Conservation (phyloP, 1,284 basidiomycete species). For the Cryptococcus depauperatus region DNA sequence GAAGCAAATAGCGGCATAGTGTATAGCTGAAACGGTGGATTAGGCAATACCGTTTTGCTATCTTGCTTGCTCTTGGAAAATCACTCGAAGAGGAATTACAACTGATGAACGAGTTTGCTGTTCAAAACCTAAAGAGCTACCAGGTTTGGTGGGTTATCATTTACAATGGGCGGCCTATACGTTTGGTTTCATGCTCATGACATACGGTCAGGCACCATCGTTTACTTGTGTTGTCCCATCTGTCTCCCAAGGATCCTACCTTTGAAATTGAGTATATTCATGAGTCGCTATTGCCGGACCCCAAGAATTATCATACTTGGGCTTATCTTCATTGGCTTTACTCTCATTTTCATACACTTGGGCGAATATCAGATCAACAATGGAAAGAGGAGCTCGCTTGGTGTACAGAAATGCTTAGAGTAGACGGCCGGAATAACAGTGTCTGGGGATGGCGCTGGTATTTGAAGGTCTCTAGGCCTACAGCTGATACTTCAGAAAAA, state of each 20-base stretch:
- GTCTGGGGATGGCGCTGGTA: slow-evolving; percentile 99
- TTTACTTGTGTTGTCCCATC: slow-evolving; percentile 57
- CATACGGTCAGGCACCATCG: slow-evolving; percentile 62
- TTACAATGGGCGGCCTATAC: not conserved
- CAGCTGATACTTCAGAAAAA: slow-evolving; percentile 34
- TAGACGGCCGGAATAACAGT: slow-evolving; percentile 89
- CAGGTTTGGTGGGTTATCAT: slow-evolving; percentile 67
- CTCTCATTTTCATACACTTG: slow-evolving; percentile 56
- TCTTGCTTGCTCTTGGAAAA: slow-evolving; percentile 58
- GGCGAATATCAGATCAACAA: slow-evolving; percentile 49
- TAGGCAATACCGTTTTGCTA: slow-evolving; percentile 89
- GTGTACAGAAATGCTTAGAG: slow-evolving; percentile 62
- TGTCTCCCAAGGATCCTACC: slow-evolving; percentile 51
- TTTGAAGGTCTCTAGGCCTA: slow-evolving; percentile 65
- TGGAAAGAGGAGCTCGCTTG: slow-evolving; percentile 75
- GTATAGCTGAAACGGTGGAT: slow-evolving; percentile 4
- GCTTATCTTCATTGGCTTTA: slow-evolving; percentile 86
- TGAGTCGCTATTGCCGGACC: slow-evolving; percentile 59
- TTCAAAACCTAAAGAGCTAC: slow-evolving; percentile 79
- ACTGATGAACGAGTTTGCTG: slow-evolving; percentile 75
- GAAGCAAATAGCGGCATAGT: not conserved
- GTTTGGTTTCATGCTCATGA: slow-evolving; percentile 1
- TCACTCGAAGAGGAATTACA: slow-evolving; percentile 66
- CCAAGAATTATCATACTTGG: slow-evolving; percentile 97
- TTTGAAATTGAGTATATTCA: slow-evolving; percentile 72